Evolutionary conservation across 768 basidiomycete species (phyloP).

Genomic region (Leccinum subgranulosum): DNA sequence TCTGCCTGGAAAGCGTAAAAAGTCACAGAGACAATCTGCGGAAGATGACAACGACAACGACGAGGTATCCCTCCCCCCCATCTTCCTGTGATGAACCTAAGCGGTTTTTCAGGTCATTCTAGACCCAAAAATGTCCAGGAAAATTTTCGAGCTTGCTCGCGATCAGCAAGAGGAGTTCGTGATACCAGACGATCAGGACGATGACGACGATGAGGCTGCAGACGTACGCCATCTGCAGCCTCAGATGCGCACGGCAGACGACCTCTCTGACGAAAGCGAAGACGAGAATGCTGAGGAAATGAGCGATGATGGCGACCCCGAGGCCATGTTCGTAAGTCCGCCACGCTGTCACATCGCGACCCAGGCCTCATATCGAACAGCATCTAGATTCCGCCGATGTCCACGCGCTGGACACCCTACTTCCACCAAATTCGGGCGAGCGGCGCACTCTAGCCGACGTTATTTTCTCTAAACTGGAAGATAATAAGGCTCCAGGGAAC

Average conservation of each 20-base stretch:
- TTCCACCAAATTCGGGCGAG: conserved; percentile 72
- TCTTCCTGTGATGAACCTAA: conserved; percentile 1
- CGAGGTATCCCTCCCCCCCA: conserved; percentile 43
- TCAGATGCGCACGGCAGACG: conserved; percentile 34
- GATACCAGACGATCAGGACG: conserved; percentile 55
- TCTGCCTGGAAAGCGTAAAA: conserved; percentile 72
- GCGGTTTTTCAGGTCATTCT: conserved; percentile 51
- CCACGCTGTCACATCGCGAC: background rate
- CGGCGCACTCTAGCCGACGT: conserved; percentile 90
- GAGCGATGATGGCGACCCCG: conserved; percentile 39
- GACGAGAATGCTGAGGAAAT: conserved; percentile 27
- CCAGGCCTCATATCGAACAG: conserved; percentile 34
- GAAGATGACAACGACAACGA: conserved; percentile 50
- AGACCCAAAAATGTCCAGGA: conserved; percentile 78
- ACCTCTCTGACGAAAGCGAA: conserved; percentile 59
- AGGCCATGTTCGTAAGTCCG: conserved; percentile 57
- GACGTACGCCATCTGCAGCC: conserved; percentile 27
- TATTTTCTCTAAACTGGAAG: conserved; percentile 92
- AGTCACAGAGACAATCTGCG: conserved; percentile 42
- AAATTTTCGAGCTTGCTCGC: conserved; percentile 88
- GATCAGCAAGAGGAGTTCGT: conserved; percentile 91
- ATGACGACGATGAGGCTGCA: conserved; percentile 32
- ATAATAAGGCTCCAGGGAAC: conserved; percentile 46
- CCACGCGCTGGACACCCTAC: conserved; percentile 76
- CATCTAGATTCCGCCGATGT: conserved; percentile 91